phyloP scores from a whole-genome alignment of 768 basidiomycete species.

The Kwoniella shandongensis region DNA sequence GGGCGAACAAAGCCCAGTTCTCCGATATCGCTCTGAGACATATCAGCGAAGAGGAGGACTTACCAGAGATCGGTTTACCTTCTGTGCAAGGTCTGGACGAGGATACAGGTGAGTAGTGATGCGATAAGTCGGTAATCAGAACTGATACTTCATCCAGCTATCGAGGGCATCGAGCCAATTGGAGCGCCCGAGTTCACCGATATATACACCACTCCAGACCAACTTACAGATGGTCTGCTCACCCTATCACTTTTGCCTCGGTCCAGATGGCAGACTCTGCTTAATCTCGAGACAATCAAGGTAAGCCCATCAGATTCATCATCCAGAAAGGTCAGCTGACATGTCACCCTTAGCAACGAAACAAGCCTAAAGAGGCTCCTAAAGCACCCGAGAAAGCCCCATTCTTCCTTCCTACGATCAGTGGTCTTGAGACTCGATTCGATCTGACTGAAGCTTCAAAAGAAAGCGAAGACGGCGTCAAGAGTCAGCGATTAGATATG shows the following conservation, averaged over 20 bases:
- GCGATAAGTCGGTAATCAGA: background rate
- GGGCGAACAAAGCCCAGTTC: constrained; percentile 97
- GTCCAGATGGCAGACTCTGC: constrained; percentile 91
- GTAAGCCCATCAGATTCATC: constrained; percentile 56
- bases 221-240: constrained; percentile 84
- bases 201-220: constrained; percentile 79
- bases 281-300: constrained; percentile 92
- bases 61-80: constrained; percentile 70
- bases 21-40: constrained; percentile 76
- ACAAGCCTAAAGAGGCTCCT: constrained; percentile 92
- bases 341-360: constrained; percentile 68
- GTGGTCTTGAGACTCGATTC: constrained; percentile 82
- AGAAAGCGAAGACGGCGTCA: constrained; percentile 19
- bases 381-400: constrained; percentile 94
- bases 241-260: constrained; percentile 90
- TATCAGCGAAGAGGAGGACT: constrained; percentile 69
- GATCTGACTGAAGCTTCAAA: constrained; percentile 55
- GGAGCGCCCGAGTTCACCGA: constrained; percentile 64
- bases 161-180: constrained; percentile 68
- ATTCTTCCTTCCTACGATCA: constrained; percentile 92
- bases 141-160: constrained; percentile 55
- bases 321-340: background rate
- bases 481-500: constrained; percentile 52
- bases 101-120: constrained; percentile 65
- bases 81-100: constrained; percentile 78